Base-by-base conservation (phyloP, 345 rosid genomes). In the Adansonia digitata region DNA sequence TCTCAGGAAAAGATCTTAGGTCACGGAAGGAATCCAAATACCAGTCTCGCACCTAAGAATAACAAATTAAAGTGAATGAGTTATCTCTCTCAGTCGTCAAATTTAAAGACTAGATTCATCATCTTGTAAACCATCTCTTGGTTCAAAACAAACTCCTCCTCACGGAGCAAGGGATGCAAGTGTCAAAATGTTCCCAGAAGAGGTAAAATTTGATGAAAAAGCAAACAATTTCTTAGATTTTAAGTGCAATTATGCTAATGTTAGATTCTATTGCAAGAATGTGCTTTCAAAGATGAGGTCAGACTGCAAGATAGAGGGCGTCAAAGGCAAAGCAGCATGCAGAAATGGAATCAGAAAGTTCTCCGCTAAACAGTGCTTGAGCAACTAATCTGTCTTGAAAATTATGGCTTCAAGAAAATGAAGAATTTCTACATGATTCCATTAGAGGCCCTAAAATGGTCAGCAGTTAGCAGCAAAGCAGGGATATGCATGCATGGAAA, bases 11-110 rank as follows among this genome's bases (percentile, higher is more conserved):
- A 15, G 87, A 86, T 77, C 97, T 91, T 81, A 95, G 48, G 60
- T 95, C 98, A 26, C 98, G 92, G 78, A 91, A 95, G 24, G 99
- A 96, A 74, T 96, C 98, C 88, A 96, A 65, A 82, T 96, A 96
- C 99, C 99, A 96, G 77, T 96, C 98, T 64, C 99, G 87, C 66
- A 96, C 99, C 99, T 96, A 75, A n/a, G 68, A 64, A 78, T 61
- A 26, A 13, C 42, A 81, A 48, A 64, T 52, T 2, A 46, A 62
- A 22, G 53, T 29, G 15, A 12, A 62, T 42, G 2, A 31, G 57
- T 29, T 10, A 29, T 26, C 6, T 12, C 35, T 42, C 22, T 13
- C 29, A 2, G 17, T 48, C 26, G n/a, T 68, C 60, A 26, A 51
- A 35, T 35, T 12, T 29, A 5, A 53, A 9, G 31, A 17, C 26